phyloP scores from a whole-genome alignment of 441 rosid genomes.

The Gossypium gossypioides region DNA sequence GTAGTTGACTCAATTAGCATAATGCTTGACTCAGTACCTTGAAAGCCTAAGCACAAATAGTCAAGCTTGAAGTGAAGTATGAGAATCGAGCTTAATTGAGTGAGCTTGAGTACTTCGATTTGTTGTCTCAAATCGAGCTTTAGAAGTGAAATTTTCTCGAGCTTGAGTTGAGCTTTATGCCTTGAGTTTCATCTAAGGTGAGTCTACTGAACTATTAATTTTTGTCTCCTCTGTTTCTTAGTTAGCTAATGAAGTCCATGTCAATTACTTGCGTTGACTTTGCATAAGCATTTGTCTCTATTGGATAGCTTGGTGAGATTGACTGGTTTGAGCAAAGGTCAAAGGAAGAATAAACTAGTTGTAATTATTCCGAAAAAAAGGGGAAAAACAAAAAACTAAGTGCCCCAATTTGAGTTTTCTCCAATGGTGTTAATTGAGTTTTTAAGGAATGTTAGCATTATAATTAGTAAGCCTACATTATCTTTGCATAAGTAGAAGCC shows the following conservation, averaged over 20 bases:
- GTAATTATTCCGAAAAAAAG: too few species aligned
- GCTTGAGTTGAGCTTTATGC: background rate
- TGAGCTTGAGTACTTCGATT: background rate
- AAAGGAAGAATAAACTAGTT: background rate
- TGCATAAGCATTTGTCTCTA: background rate
- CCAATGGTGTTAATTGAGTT: too few species aligned
- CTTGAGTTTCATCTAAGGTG: constrained; percentile 29
- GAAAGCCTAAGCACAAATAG: background rate
- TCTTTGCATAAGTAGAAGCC: too few species aligned
- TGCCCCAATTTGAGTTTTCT: too few species aligned
- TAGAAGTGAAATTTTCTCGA: background rate
- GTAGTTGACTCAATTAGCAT: too few species aligned
- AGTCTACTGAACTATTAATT: constrained; percentile 18
- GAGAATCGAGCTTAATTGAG: background rate
- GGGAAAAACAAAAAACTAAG: too few species aligned
- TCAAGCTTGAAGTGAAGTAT: background rate
- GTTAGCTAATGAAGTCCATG: background rate
- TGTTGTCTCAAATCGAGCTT: background rate
- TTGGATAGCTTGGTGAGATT: background rate
- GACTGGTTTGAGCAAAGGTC: background rate
- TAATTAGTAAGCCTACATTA: too few species aligned
- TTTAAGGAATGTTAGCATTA: too few species aligned
- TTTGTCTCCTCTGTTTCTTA: background rate
- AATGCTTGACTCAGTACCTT: too few species aligned
- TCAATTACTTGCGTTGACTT: background rate